Conservation (phyloP, 2,329 filamentous ascomycete genomes). For the Botrytis squamosa region DNA sequence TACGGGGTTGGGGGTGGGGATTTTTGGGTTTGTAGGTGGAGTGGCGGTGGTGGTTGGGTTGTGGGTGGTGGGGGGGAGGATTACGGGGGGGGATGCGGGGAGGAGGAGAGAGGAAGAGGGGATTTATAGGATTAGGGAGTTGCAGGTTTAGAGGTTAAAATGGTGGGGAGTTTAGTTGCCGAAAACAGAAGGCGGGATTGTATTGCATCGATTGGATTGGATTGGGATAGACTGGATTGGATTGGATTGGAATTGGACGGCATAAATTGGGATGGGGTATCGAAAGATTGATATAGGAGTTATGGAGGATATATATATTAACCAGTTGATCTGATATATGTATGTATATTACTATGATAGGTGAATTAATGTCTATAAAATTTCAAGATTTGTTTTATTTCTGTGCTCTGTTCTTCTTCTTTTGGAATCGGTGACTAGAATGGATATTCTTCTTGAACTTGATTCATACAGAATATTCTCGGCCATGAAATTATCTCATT, state of each 20-base stretch:
- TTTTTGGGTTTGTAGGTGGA: background rate
- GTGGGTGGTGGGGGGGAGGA: background rate
- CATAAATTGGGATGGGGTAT: background rate
- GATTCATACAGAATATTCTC: no score
- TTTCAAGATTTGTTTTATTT: background rate
- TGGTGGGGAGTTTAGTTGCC: background rate
- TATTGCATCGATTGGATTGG: background rate
- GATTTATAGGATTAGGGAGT: background rate
- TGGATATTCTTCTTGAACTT: no score
- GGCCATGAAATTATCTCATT: no score
- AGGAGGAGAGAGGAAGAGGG: background rate
- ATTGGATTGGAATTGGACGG: no score
- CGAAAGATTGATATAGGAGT: background rate
- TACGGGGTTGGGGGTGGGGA: background rate
- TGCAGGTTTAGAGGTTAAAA: background rate
- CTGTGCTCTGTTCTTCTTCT: fast-evolving
- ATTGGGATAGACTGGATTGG: background rate
- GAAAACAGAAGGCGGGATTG: background rate
- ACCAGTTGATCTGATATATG: background rate
- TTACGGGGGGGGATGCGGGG: background rate
- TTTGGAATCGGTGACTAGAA: no score
- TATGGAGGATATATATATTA: background rate
- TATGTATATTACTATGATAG: background rate
- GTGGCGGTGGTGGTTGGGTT: background rate
- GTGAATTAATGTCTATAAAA: background rate